Conservation (phyloP, 2,329 filamentous ascomycete genomes). For the Chaetomium globosum region DNA sequence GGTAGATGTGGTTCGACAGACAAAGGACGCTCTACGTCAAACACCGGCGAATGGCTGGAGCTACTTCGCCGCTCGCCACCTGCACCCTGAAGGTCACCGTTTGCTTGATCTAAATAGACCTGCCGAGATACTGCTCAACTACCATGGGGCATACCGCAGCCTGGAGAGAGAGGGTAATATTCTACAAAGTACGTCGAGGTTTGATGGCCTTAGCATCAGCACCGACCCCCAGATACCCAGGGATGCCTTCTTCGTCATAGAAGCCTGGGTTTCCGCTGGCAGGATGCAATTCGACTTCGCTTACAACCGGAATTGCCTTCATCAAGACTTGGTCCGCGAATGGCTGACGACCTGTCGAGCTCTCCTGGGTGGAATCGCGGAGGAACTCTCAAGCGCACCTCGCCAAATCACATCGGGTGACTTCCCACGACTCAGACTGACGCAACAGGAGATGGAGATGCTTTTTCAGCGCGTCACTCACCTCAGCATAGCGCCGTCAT, state of each 20-base stretch:
- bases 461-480: constrained; percentile 3
- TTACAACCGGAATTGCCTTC: constrained; percentile 3
- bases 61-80: constrained; percentile 4
- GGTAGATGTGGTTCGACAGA: constrained; percentile 4
- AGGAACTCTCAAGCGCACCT: constrained; percentile 5
- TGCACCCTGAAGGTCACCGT: constrained; percentile 6
- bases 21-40: constrained; percentile 6
- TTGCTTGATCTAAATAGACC: constrained; percentile 3
- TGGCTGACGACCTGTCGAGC: constrained; percentile 2
- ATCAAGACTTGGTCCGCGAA: constrained; percentile 6
- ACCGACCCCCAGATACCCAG: constrained; percentile 4
- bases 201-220: constrained; percentile 7
- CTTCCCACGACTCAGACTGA: constrained; percentile 6
- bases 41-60: constrained; percentile 3
- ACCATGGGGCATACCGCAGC: constrained; percentile 5
- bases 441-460: constrained; percentile 7
- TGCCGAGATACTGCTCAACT: constrained; percentile 3
- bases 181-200: constrained; percentile 3
- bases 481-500: not conserved
- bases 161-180: constrained; percentile 7
- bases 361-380: constrained; percentile 4
- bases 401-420: constrained; percentile 8
- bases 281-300: constrained; percentile 4
- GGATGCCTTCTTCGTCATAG: constrained; percentile 6
- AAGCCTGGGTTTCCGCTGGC: constrained; percentile 7